Percentiles rank a stretch among this genome's conserved stretches.
Conservation (phyloP, 257 asterid species). For the Nyctanthes arbortristis region DNA sequence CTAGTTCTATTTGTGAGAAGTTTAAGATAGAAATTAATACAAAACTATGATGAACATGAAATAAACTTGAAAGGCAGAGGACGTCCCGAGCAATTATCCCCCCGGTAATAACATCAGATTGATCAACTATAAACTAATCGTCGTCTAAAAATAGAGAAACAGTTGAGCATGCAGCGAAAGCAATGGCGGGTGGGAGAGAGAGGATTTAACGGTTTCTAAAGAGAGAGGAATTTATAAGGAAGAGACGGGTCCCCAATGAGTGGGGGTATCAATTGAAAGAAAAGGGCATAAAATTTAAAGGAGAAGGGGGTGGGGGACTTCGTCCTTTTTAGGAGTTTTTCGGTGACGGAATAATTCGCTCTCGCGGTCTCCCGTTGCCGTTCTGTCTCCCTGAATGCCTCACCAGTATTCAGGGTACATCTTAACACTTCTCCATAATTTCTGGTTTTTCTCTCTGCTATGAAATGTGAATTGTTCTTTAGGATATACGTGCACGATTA, state of each 20-base stretch:
- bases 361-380: conserved; percentile 96
- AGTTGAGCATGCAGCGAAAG: background rate
- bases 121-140: too few species aligned
- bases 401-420: conserved; percentile 99
- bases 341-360: conserved; percentile 79
- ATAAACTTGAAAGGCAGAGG: background rate
- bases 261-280: background rate
- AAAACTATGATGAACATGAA: background rate
- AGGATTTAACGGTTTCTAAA: background rate
- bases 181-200: background rate
- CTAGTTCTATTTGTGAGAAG: too few species aligned
- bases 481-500: too few species aligned
- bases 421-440: too few species aligned
- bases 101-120: background rate
- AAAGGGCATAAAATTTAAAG: conserved; percentile 17
- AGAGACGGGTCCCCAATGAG: background rate
- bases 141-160: background rate
- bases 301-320: conserved; percentile 36
- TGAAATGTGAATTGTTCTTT: background rate
- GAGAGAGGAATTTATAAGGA: background rate
- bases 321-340: conserved; percentile 48
- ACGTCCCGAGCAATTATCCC: background rate
- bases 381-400: conserved; percentile 93
- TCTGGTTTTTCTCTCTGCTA: background rate
- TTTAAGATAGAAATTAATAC: too few species aligned